Conservation (phyloP, 2,329 filamentous ascomycete genomes). For the Curvularia sp. region DNA sequence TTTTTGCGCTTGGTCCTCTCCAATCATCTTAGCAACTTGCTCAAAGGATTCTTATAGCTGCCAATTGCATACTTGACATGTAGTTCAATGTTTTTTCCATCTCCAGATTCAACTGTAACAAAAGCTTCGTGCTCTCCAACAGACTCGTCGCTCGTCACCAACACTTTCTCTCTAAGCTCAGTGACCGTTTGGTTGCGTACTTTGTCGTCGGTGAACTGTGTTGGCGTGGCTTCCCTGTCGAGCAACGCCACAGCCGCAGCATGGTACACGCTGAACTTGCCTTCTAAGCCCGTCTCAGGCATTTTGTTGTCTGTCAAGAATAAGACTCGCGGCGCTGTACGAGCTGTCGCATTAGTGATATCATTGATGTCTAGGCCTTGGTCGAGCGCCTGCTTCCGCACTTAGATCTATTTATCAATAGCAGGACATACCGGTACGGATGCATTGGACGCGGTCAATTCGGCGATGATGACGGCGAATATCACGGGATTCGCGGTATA, state of each 20-base stretch:
- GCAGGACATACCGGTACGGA: too few relatives aligned
- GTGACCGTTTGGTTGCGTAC: constrained; percentile 55
- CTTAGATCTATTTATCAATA: constrained; percentile 61
- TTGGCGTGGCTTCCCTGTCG: constrained; percentile 60
- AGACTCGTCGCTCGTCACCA: constrained; percentile 52
- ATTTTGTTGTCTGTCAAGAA: constrained; percentile 61
- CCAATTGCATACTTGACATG: constrained; percentile 61
- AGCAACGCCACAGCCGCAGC: constrained; percentile 60
- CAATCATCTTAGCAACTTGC: constrained; percentile 56
- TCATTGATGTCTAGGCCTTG: constrained; percentile 42
- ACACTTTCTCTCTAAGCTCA: constrained; percentile 55
- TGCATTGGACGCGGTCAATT: too few relatives aligned
- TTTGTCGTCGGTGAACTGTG: constrained; percentile 59
- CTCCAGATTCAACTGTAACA: constrained; percentile 50
- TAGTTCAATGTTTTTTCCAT: constrained; percentile 52
- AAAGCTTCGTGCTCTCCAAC: constrained; percentile 55
- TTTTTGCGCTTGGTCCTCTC: constrained; percentile 44
- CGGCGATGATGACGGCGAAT: too few relatives aligned
- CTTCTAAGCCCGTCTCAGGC: constrained; percentile 60
- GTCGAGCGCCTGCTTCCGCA: constrained; percentile 51
- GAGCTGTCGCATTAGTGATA: constrained; percentile 58
- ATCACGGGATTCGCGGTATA: too few relatives aligned
- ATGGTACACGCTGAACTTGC: constrained; percentile 65
- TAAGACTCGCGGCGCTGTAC: constrained; percentile 61
- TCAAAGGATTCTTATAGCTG: constrained; percentile 60